These are phyloP conservation scores for Capsicum chinense DNA, from an alignment of 257 asterid genomes.

Conservation along the genomic window DNA sequence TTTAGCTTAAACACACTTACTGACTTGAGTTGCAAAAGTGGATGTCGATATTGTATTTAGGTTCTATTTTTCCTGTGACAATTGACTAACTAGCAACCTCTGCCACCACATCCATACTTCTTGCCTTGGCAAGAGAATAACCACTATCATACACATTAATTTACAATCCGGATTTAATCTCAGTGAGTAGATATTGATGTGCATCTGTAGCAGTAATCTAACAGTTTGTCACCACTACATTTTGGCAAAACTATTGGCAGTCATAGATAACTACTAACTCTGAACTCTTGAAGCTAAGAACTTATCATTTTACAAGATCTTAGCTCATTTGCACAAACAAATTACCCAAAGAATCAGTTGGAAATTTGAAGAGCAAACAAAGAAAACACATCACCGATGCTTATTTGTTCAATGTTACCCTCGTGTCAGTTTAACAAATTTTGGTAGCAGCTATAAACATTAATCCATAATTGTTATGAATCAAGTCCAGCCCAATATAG, in stretches of 20 bases:
- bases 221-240: not conserved
- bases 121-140: constrained; percentile 1
- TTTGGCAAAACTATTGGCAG: not conserved
- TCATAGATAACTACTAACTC: not conserved
- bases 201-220: constrained; percentile 14
- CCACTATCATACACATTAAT: constrained; percentile 10
- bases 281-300: not conserved
- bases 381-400: not conserved
- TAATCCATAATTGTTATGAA: not conserved
- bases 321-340: constrained; percentile 1
- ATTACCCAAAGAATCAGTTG: not conserved
- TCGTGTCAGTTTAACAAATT: not conserved
- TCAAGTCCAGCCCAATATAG: no score
- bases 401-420: not conserved
- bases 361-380: not conserved
- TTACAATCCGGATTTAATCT: not conserved
- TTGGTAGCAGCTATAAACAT: not conserved
- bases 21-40: not conserved
- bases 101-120: constrained; percentile 16
- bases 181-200: not conserved
- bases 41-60: not conserved
- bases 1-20: not conserved
- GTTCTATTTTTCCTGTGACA: not conserved
- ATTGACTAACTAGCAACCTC: not conserved
- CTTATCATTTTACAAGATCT: not conserved